Conservation (phyloP, 768 basidiomycete species). For the Rubroboletus pulcherrimus region DNA sequence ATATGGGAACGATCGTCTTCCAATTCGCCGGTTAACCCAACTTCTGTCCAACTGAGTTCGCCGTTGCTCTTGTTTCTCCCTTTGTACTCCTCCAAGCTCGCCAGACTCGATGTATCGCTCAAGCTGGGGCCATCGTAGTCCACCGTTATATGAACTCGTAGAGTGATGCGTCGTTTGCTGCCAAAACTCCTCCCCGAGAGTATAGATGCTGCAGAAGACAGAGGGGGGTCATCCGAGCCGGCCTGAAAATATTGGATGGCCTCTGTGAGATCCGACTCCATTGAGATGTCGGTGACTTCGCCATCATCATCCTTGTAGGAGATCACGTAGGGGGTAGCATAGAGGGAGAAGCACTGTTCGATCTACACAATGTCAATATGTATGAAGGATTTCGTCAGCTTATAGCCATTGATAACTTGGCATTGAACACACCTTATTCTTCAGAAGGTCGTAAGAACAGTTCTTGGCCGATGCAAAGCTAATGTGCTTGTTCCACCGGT, state of each 20-base stretch:
- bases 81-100: conserved; percentile 71
- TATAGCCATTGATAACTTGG: background rate
- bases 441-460: conserved; percentile 73
- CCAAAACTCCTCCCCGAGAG: conserved; percentile 62
- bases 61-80: conserved; percentile 55
- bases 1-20: conserved; percentile 56
- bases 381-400: background rate
- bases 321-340: conserved; percentile 64
- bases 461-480: conserved; percentile 75
- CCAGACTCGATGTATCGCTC: conserved; percentile 82
- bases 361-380: conserved; percentile 46
- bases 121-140: conserved; percentile 91
- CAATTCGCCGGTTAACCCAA: conserved; percentile 38
- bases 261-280: conserved; percentile 75
- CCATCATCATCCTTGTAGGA: conserved; percentile 88
- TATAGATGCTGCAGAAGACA: conserved; percentile 71
- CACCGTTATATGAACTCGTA: conserved; percentile 72
- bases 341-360: conserved; percentile 79
- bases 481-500: conserved; percentile 69
- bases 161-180: conserved; percentile 69
- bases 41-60: conserved; percentile 42
- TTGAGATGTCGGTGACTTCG: conserved; percentile 64
- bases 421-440: conserved; percentile 56
- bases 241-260: conserved; percentile 85
- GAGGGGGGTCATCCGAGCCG: conserved; percentile 65